Conservation (phyloP, 257 asterid species). For the Jasminum sambac region DNA sequence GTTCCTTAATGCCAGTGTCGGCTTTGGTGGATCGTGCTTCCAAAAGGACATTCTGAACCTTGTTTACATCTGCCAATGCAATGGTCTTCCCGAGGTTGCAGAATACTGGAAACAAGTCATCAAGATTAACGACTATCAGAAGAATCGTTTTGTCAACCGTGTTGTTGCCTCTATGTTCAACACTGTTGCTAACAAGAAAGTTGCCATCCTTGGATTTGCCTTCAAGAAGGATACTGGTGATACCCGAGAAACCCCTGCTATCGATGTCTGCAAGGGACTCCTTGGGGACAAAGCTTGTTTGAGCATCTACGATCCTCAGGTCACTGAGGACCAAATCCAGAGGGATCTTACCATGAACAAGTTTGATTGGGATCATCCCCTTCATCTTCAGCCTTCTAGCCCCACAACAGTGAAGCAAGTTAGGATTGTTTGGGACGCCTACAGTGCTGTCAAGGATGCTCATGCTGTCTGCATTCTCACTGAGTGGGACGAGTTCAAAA, state of each 20-base stretch:
- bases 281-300: slow-evolving; percentile 64
- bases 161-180: slow-evolving; percentile 69
- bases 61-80: slow-evolving; percentile 72
- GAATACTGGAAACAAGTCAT: slow-evolving; percentile 77
- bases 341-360: slow-evolving; percentile 70
- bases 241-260: slow-evolving; percentile 71
- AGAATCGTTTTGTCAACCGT: slow-evolving; percentile 67
- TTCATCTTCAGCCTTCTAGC: slow-evolving; percentile 77
- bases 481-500: slow-evolving; percentile 75
- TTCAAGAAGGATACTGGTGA: slow-evolving; percentile 77
- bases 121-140: slow-evolving; percentile 69
- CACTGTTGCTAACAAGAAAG: slow-evolving; percentile 70
- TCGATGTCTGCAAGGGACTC: slow-evolving; percentile 68
- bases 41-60: slow-evolving; percentile 72
- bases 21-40: slow-evolving; percentile 75
- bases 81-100: slow-evolving; percentile 72
- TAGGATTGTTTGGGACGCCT: slow-evolving; percentile 58
- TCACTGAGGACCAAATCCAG: slow-evolving; percentile 64
- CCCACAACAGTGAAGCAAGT: slow-evolving; percentile 60
- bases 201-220: slow-evolving; percentile 66
- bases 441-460: slow-evolving; percentile 63
- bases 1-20: slow-evolving; percentile 66
- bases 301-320: slow-evolving; percentile 74
- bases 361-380: slow-evolving; percentile 76
- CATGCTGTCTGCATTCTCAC: slow-evolving; percentile 70